A percentile compares a stretch with the other conserved stretches of the same genome.
phyloP scores from a whole-genome alignment of 139 green algal species.

The Volvox reticuliferus region DNA sequence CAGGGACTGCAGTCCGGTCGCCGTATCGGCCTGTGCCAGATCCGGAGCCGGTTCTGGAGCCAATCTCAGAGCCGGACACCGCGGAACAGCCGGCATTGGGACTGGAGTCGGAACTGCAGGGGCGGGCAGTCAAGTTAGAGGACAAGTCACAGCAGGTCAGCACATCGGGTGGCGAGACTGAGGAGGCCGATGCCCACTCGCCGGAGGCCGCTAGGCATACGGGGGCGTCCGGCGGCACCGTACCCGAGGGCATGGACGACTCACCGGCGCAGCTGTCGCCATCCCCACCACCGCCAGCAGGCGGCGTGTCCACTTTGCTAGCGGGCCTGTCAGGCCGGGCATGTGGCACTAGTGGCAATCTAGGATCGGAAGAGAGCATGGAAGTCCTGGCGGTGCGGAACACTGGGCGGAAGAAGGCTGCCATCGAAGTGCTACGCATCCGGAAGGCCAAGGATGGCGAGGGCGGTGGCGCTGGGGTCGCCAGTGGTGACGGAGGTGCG shows the following conservation, averaged over 20 bases:
- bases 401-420: slow-evolving; percentile 16
- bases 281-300: neutral
- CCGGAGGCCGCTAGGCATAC: neutral
- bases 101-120: neutral
- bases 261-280: neutral
- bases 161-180: neutral
- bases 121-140: neutral
- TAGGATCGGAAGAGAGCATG: slow-evolving; percentile 12
- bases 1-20: no score
- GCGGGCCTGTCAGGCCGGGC: neutral
- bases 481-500: neutral
- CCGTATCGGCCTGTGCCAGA: neutral
- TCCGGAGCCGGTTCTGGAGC: neutral
- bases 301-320: neutral
- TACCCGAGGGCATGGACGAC: neutral
- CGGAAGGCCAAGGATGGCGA: neutral
- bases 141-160: neutral
- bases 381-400: slow-evolving; percentile 34
- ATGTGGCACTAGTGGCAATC: neutral
- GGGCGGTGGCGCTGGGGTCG: neutral
- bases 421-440: slow-evolving; percentile 11
- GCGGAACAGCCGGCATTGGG: neutral
- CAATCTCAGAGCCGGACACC: neutral
- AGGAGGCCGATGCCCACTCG: neutral
- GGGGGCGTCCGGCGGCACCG: neutral